Conservation (phyloP, 306 rosid species). For the Begonia masoniana region DNA sequence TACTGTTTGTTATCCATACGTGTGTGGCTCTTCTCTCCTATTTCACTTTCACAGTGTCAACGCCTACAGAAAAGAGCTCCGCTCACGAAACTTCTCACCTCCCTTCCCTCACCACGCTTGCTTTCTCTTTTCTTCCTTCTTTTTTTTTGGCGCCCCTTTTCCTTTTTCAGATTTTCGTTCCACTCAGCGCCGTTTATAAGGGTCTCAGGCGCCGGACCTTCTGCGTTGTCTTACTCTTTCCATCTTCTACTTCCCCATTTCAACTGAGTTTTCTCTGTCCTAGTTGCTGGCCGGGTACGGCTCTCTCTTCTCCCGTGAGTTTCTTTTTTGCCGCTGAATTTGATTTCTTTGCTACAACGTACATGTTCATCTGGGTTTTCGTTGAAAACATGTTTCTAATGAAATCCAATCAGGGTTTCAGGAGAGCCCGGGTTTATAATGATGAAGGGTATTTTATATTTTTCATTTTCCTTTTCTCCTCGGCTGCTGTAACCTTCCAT, state of each 20-base stretch:
- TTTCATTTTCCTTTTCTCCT: too few species aligned
- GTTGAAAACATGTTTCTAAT: too few species aligned
- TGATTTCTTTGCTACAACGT: too few species aligned
- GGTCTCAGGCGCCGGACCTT: slow-evolving; percentile 6
- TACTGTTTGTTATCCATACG: slow-evolving; percentile 5
- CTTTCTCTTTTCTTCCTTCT: slow-evolving; percentile 22
- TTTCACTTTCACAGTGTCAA: slow-evolving; percentile 21
- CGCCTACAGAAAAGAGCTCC: slow-evolving; percentile 9
- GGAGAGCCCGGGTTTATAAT: too few species aligned
- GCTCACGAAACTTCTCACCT: slow-evolving; percentile 55
- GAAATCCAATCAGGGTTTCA: too few species aligned
- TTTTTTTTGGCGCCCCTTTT: slow-evolving; percentile 2
- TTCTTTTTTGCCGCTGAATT: too few species aligned
- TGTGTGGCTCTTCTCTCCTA: slow-evolving; percentile 3
- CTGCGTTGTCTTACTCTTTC: slow-evolving; percentile 2
- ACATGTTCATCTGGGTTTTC: too few species aligned
- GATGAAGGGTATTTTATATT: too few species aligned
- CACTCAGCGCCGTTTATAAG: slow-evolving; percentile 18
- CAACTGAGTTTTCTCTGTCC: neutral
- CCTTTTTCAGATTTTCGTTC: slow-evolving; percentile 4
- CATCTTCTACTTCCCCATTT: slow-evolving; percentile 3
- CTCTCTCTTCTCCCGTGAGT: too few species aligned
- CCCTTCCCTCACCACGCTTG: slow-evolving; percentile 16
- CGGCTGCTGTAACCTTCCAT: too few species aligned
- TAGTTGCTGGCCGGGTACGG: too few species aligned